Evolutionary conservation across 176 grass and related monocot species (phyloP), one percentile per base, ranked within the genome.

Genomic region (Musa acuminata): DNA sequence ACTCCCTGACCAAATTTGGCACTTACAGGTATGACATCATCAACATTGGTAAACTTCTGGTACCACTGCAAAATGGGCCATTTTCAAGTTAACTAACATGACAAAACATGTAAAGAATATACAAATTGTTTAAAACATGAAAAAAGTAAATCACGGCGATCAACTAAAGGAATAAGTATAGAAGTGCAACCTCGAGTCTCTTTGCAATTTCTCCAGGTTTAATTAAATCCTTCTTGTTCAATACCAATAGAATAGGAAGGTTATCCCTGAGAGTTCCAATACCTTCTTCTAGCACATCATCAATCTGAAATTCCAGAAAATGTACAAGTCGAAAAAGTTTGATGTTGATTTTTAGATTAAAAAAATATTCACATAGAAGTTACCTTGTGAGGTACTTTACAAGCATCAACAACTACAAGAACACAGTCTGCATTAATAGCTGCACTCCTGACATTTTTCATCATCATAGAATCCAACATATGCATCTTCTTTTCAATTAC

Each of bases 201-300:
- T 98, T 98, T 72, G 90, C 72, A n/a, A 98, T 93, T 83, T 98
- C 94, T 72, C 94, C 94, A 16, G 94, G 88, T 77, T 98, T 98
- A 83, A 98, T 90, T 29, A 91, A 82, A 84, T 98, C 94, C 77
- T 93, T 98, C 86, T 93, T 98, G 72, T 98, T 98, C 52, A 93
- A 55, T 52, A 98, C 88, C 51, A 98, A 73, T 19, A 93, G 52
- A 26, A 92, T 75, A 75, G 94, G 90, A 73, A 86, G 78, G 22
- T 79, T 80, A 64, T 77, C 80, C 13, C 79, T 65, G 75, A 87
- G 69, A 21, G 73, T 85, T 72, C 84, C 85, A 22, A 98, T 75
- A 50, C 87, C 85, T 85, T 90, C 83, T 79, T 89, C 83, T 60
- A 98, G 85, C 51, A 98, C 87, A 26, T 93, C 87, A 82, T 93